phyloP scores from a whole-genome alignment of 768 basidiomycete genomes.

The Filobasidium floriforme region DNA sequence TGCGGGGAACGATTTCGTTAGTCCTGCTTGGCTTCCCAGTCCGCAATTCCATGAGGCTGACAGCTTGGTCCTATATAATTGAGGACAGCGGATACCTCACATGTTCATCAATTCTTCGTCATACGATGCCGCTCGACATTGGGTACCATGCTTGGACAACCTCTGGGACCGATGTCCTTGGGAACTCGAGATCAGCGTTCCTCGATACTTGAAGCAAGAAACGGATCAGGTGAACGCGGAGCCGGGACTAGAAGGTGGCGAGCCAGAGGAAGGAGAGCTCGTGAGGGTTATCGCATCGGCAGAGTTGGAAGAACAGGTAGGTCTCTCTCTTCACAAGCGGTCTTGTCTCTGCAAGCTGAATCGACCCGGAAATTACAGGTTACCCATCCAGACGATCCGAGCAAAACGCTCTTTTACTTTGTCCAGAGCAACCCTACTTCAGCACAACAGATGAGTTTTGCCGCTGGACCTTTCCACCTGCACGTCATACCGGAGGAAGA shows the following conservation, averaged over 20 bases:
- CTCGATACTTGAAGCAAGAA: conserved; percentile 44
- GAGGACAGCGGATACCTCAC: conserved; percentile 76
- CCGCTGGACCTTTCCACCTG: conserved; percentile 87
- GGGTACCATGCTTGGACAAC: conserved; percentile 96
- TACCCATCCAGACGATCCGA: conserved; percentile 83
- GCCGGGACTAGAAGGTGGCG: conserved; percentile 46
- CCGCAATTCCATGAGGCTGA: not conserved
- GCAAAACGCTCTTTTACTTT: conserved; percentile 90
- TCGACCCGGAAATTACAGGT: conserved; percentile 52
- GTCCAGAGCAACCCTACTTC: conserved; percentile 77
- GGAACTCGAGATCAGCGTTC: conserved; percentile 96
- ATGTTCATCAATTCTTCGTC: conserved; percentile 80
- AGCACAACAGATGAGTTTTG: conserved; percentile 93
- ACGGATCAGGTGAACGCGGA: conserved; percentile 46
- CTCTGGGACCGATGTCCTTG: conserved; percentile 95
- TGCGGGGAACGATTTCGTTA: conserved; percentile 30
- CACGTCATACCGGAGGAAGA: conserved; percentile 61
- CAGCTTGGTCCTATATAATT: conserved; percentile 15
- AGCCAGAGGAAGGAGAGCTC: conserved; percentile 51
- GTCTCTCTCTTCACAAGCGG: conserved; percentile 30
- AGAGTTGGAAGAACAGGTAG: conserved; percentile 85
- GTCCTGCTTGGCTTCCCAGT: conserved; percentile 6
- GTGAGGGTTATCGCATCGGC: conserved; percentile 90
- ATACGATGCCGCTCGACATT: conserved; percentile 86
- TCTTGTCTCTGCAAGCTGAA: conserved; percentile 7